Base-by-base conservation (phyloP, 1,284 basidiomycete genomes). In the Rhodotorula mucilaginosa region DNA sequence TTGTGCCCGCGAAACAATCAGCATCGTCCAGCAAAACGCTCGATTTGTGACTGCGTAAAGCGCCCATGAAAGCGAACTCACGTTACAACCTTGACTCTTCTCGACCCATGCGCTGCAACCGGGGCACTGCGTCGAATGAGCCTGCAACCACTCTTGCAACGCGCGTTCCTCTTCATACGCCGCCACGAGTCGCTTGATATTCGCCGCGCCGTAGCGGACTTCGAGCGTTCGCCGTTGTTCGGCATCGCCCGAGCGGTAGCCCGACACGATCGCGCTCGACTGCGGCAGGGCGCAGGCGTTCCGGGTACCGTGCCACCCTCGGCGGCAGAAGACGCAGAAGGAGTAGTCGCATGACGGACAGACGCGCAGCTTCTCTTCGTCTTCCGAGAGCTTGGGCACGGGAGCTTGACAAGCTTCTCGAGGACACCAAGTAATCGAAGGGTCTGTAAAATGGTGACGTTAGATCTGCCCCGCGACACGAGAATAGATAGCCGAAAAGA, bases 241-340 rank as follows among this genome's bases (percentile, higher is more conserved):
- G 54, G 86, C 86, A 3, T 82, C 80, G 15, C 85, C 82, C 3
- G 82, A 83, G 69, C 89, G 81, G 78, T 92, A 92, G 70, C 88
- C 85, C 56, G 84, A 75, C 8, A 90, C 84, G 66, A 91, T 80
- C 58, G 84, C 83, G 75, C 87, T 87, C 21, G 87, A 86, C 39
- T 86, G 81, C 21, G 86, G 85, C 21, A 89, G 85, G 5, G 86
- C 85, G 74, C 91, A 92, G 23, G 84, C 81, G 15, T 86, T 84
- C 56, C 88, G 83, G 2, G 89, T 86, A 2, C 91, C 91, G 80
- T 92, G 91, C 89, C 90, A 91, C 58, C 88, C 88, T 61, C 87
- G 85, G 75, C 85, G 86, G 78, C 90, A 92, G 74, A 89, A 88
- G 5, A 86, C 85, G 67, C 71, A 78, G 64, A 74, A 78, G 19